Base-by-base conservation (phyloP, 148 eudicot genomes). In the Pouteria glomerata region DNA sequence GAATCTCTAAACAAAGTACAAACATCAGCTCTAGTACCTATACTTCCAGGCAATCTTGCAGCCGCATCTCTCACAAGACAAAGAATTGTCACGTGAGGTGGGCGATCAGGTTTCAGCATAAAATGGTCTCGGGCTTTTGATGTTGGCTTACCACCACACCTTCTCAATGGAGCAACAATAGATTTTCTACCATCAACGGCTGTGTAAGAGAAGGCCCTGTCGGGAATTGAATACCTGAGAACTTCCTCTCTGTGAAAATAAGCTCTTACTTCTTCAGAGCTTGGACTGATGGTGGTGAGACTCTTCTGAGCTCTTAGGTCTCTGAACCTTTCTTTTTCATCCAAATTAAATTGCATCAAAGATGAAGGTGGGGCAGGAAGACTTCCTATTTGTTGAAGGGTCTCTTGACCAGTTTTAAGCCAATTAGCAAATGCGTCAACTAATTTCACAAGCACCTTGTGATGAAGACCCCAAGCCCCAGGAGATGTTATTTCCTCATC, bases 41-140 rank as follows among this genome's bases (percentile, higher is more conserved):
- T 89, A 79, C 90, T 89, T 33, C 96, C 96, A 26, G 98, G 98
- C 75, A 95, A 79, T 78, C 98, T 84, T 45, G 97, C 84, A 77
- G 98, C 98, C 7, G 98, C 98, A 81, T 95, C 98, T 82, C 98
- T 82, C 53, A 95, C 98, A 67, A 95, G 96, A 83, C 97, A 95
- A 24, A 95, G 96, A 68, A 95, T 90, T 35, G 98, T 95, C 27
- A 95, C 97, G 73, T 95, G 98, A 57, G 98, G 97, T 7, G 98
- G 98, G 8, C 98, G 82, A 71, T 95, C 96, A 11, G 82, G 87
- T 82, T 89, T 95, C 74, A 95, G 77, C 96, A 95, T 85, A 66
- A 85, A 84, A 81, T 95, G 98, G 45, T 95, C 97, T 23, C 98
- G 91, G 63, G 97, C 96, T 80, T 91, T 95, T 53, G 98, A 89